Evolutionary conservation across 2,329 filamentous ascomycete species (phyloP), one percentile per base, ranked within the genome.

Genomic region (Aspergillus unguis): DNA sequence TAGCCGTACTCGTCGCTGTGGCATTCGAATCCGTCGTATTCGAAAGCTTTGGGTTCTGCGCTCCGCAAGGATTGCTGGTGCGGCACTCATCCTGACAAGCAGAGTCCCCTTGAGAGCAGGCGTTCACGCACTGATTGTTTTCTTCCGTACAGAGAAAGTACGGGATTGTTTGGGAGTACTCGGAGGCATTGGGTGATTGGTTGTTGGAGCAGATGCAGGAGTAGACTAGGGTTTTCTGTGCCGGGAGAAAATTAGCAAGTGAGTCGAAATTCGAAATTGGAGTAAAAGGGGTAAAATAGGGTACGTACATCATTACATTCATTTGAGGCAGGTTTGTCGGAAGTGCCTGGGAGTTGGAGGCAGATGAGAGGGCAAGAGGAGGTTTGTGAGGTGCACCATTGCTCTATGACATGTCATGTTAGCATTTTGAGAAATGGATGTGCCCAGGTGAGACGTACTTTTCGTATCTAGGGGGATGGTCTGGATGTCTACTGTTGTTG

Each of bases 131-230:
- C 58, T 83, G 72, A 63, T 75, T 80, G 66, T 79, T 80, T 69
- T 72, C 75, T 58, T 82, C 75, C 7, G 76, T 78, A 73, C 83
- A 86, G 67, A 81, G 75, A 70, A 75, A 85, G 74, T 80, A 86
- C 17, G 83, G 82, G 47, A 86, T 75, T 10, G 83, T 85, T 61
- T 82, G 78, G 32, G 80, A 81, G 75, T 82, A 86, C 63, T 85
- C 73, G 56, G 80, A 79, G 52, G 82, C 69, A 65, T 85, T 85
- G 61, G 83, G 83, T 4, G 72, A 64, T 49, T 76, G 58, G 58
- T 76, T 75, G 64, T 80, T 78, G 54, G 62, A 69, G 70, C 83
- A 86, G 58, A 83, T 71, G 65, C 83, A 86, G 50, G 65, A 63
- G 70, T 79, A 86, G 54, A 60, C 61, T n/a, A 86, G 76, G 38